phyloP scores from a whole-genome alignment of 2,329 filamentous ascomycete species.

The Pochonia chlamydosporia region DNA sequence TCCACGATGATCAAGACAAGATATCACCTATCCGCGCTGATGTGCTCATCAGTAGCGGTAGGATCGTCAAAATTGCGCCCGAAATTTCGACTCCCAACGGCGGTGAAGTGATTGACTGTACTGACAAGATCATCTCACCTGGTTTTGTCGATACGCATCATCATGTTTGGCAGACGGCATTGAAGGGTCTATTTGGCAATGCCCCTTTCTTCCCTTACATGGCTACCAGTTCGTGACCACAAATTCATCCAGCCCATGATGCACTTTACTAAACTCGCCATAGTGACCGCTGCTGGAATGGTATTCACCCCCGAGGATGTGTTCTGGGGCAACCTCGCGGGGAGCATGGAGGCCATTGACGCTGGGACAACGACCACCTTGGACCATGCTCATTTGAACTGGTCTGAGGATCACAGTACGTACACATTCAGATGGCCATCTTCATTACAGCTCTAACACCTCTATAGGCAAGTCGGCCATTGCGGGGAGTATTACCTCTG shows the following conservation, averaged over 20 bases:
- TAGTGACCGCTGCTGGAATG: neutral
- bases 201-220: no score
- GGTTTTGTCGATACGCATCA: slow-evolving; percentile 39
- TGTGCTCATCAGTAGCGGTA: neutral
- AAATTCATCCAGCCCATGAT: neutral
- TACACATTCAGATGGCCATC: no score
- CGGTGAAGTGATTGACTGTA: slow-evolving; percentile 31
- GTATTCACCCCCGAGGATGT: slow-evolving; percentile 28
- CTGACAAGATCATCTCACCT: slow-evolving; percentile 31
- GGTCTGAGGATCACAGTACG: slow-evolving; percentile 7
- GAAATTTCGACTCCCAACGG: neutral
- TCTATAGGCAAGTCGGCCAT: slow-evolving; percentile 19
- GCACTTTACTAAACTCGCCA: neutral
- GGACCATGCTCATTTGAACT: slow-evolving; percentile 12
- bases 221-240: no score
- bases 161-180: slow-evolving; percentile 37
- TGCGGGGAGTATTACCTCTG: slow-evolving; percentile 24
- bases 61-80: neutral
- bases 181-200: slow-evolving; percentile 15
- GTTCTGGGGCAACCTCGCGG: slow-evolving; percentile 39
- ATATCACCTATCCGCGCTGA: neutral
- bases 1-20: neutral
- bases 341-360: slow-evolving; percentile 33
- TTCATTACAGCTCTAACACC: neutral
- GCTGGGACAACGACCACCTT: slow-evolving; percentile 32